Evolutionary conservation across 2,329 filamentous ascomycete genomes (phyloP), one percentile per base, ranked within the genome.

Genomic region (Pyrenochaeta sp.): DNA sequence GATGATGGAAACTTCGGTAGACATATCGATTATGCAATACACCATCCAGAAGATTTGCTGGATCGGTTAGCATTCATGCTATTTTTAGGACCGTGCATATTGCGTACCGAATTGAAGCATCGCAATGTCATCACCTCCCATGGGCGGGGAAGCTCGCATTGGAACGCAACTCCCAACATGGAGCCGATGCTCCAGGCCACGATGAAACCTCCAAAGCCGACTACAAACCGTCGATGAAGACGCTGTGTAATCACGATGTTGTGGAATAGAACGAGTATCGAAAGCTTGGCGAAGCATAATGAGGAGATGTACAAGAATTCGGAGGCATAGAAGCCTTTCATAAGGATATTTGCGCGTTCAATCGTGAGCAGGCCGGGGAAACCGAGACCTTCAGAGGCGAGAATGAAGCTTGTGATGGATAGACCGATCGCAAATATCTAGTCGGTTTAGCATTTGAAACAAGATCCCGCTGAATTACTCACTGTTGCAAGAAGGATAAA

Each of bases 11-110:
- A 68, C 38, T 29, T 70, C 67, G 11, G 58, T 65, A 5, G 56
- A 57, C 44, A 67, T 59, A 22, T 70, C 67, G 26, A 68, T 49
- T 31, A 62, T 59, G 48, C 63, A 67, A 40, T 62, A 70, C 3
- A 65, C 43, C n/a, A 65, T 53, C 67, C 67, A 68, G 43, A 70
- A 70, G 15, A 51, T 40, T 21, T 54, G 62, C 67, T 70, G 28
- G 18, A 14, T 20, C 22, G 4, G 29, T 65, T 41, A 63, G 54
- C 44, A 26, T 44, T 19, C 11, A 47, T 52, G 30, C 35, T 9
- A n/a, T 18, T 2, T 9, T n/a, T 15, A 7, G 7, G 7, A 3
- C 10, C 14, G 8, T 9, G 8, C 7, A 10, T 17, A 14, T 13
- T 11, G 56, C 65, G 44, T 51, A 69, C 67, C 7, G 34, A 48